phyloP scores from a whole-genome alignment of 148 eudicot species.

The Vaccinium macrocarpon region DNA sequence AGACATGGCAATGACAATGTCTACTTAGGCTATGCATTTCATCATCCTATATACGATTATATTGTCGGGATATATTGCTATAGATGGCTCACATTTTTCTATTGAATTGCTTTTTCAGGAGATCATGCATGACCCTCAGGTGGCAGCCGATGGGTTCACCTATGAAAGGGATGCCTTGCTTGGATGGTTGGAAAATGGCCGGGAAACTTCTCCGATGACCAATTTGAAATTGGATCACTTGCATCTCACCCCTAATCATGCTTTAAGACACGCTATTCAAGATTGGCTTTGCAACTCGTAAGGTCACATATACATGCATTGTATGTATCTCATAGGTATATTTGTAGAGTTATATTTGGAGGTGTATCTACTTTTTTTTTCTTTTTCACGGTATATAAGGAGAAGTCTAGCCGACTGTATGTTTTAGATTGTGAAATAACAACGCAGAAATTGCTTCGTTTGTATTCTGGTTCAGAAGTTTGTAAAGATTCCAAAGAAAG shows the following conservation, averaged over 20 bases:
- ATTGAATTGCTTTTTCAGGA: conserved; percentile 50
- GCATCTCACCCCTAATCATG: conserved; percentile 72
- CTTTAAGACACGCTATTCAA: conserved; percentile 62
- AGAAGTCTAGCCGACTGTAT: not conserved
- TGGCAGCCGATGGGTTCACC: conserved; percentile 88
- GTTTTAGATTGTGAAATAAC: not conserved
- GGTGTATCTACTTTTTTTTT: not conserved
- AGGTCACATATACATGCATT: conserved; percentile 4
- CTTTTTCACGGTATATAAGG: not conserved
- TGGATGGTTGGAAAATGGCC: conserved; percentile 67
- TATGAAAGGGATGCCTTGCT: conserved; percentile 72
- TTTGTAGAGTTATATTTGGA: conserved; percentile 15
- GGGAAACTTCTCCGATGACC: conserved; percentile 90
- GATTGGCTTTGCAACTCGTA: conserved; percentile 72
- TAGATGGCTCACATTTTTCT: not conserved
- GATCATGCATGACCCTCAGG: conserved; percentile 81
- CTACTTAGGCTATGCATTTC: not conserved
- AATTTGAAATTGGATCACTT: conserved; percentile 64
- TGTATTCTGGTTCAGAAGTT: not conserved
- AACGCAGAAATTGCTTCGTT: not conserved
- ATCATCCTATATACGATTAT: not conserved
- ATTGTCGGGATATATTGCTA: not conserved
- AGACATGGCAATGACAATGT: not conserved
- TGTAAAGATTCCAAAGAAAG: not conserved
- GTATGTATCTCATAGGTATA: not conserved